Base-by-base conservation (phyloP, 208 protist genomes). In the Wallacemonas rigidus region DNA sequence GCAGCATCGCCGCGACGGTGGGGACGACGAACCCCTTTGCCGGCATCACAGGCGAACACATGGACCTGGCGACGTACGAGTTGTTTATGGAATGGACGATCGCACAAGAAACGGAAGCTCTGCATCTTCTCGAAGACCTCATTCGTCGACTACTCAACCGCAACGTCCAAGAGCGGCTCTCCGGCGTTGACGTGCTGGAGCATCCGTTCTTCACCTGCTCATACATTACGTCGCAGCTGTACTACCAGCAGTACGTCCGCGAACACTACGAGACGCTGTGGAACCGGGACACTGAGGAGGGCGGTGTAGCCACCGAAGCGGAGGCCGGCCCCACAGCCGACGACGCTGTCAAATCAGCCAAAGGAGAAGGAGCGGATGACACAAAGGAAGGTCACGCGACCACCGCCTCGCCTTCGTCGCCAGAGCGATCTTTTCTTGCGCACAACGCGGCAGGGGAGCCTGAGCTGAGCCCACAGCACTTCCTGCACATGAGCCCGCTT, bases 201-300 rank as follows among this genome's bases (percentile, higher is more conserved):
- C 92, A 96, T 65, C 88, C 92, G 1, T 96, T 96, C 77, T 96
- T 96, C 76, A 80, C 79, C 35, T 95, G 89, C 72, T 9, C 67
- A 8, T 96, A 96, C 75, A 71, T 92, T 47, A 74, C 79, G 26
- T 91, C 89, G 38, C 83, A 95, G 77, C 69, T 96, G 45, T 96
- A 95, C 73, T 83, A 90, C 71, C 61, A 77, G 26, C 62, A 81
- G 55, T 75, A 78, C 15, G 45, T 69, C 39, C 54, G 75, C 11
- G 47, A 55, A 40, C 14, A 63, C 26, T 41, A 61, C 39, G 15
- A 4, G 15, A 39, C 12, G 12, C 26, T 41, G 63, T 60, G 11
- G 43, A 11, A 76, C 26, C 43, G 26, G 36, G 43, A 17, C 53
- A n/a, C 11, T 5, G 53, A 57, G 5, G 53, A 57, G 53, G 26